Base-by-base conservation (phyloP, 2,329 filamentous ascomycete species). In the Colletotrichum sp. region DNA sequence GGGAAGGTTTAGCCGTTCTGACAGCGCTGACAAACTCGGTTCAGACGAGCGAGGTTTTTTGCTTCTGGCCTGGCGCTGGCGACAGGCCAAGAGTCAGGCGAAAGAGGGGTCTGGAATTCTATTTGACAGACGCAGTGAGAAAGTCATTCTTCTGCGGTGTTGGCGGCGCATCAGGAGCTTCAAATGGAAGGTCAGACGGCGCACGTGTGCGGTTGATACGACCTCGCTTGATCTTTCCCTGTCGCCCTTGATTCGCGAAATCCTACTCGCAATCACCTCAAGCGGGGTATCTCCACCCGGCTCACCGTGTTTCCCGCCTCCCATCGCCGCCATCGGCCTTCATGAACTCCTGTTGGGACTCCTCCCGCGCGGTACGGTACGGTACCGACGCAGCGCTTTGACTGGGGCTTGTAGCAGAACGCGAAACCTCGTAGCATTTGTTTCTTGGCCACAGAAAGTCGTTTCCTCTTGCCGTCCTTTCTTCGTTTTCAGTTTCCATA, bases 221-320 rank as follows among this genome's bases (percentile, higher is more conserved):
- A 75, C 72, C 60, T 75, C 72, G 68, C n/a, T 52, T 60, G 32
- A 49, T 62, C 69, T 72, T 72, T 66, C 72, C 62, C 68, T 62
- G 34, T 62, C 24, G n/a, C 16, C 15, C 24, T 36, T 62, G 24
- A 62, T 9, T 64, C 68, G 72, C 60, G 62, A 74, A 52, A 74
- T 71, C 67, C 32, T 71, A 57, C 34, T 59, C 12, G 21, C 16
- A 60, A 59, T 59, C 59, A 70, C 60, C 5, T 65, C 18, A 18
- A 59, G 67, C 24, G 71, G 71, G 71, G 67, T 21, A 71, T 39
- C 49, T 34, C 67, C 59, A 44, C 67, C 66, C 49, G 59, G 32
- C 34, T 36, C 18, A 39, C 65, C 69, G 34, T 74, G 72, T 52
- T 74, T 71, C 34, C 67, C 44, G 34, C 72, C 34, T 71, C 71